Evolutionary conservation across 768 basidiomycete species (phyloP), one percentile per base, ranked within the genome.

Genomic region (Podaxis sp.): DNA sequence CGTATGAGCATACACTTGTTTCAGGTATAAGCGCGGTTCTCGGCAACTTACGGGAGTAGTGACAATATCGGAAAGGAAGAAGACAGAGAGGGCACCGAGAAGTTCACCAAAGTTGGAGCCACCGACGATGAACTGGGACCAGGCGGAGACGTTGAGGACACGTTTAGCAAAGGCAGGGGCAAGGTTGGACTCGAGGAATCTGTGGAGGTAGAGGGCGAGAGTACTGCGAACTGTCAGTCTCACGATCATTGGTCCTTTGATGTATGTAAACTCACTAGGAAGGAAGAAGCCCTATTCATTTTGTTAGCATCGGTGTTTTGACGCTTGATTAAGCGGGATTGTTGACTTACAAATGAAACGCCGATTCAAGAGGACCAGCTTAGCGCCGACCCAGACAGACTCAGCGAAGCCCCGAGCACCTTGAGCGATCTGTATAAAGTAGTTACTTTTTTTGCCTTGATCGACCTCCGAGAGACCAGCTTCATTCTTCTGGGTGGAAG

Each of bases 101-200:
- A 75, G 71, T 68, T 75, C 74, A 55, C 74, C 74, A 57, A 75
- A 73, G 52, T 75, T 75, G 12, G 74, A 75, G 19, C 74, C 74
- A 24, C 74, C 74, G 39, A 73, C 72, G 36, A 75, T 73, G 56
- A 75, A 73, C 44, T 74, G 74, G 66, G 70, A 71, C 74, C 74
- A 75, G 6, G 72, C 69, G 2, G 73, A 74, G 8, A 64, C 64
- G 6, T 67, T 68, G 28, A 75, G 68, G 26, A 73, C 67, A 4
- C 71, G 68, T 54, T 72, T 74, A 30, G 74, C 71, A 39, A 75
- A 74, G 2, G 73, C 72, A 28, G 71, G 66, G 12, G 69, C 72
- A 24, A 75, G 70, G 12, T 65, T 55, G 49, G 66, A 71, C 39
- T 75, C 73, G 11, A 75, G 63, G 65, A 70, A 74, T 49, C 74